Percentiles rank a stretch among this genome's conserved stretches.
These are phyloP conservation scores for Coemansia sp. DNA, from an alignment of 192 early-diverging fungal species.

Conservation along the genomic window DNA sequence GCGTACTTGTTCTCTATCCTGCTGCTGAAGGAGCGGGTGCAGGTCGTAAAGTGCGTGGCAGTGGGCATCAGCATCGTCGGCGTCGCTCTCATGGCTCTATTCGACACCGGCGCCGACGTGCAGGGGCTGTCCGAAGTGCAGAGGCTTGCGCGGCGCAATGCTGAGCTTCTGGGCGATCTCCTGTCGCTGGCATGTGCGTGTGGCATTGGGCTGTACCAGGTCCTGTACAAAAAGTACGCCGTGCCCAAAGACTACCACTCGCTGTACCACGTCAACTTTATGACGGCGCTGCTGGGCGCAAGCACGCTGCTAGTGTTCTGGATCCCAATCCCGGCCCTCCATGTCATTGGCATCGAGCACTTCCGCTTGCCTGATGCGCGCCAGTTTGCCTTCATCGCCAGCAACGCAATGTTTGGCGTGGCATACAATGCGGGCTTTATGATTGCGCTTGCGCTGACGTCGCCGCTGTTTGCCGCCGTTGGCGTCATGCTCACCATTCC, in stretches of 20 bases:
- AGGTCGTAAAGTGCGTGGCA: slow-evolving; percentile 63
- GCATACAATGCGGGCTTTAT: slow-evolving; percentile 80
- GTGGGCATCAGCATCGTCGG: slow-evolving; percentile 71
- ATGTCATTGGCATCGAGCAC: slow-evolving; percentile 63
- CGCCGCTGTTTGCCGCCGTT: slow-evolving; percentile 73
- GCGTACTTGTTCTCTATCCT: slow-evolving; percentile 80
- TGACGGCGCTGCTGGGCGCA: slow-evolving; percentile 74
- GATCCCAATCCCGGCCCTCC: slow-evolving; percentile 75
- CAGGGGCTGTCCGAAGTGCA: not conserved
- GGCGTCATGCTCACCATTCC: slow-evolving; percentile 85
- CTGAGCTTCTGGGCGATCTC: slow-evolving; percentile 60
- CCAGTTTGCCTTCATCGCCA: slow-evolving; percentile 62
- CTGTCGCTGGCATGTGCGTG: slow-evolving; percentile 68
- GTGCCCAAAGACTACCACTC: slow-evolving; percentile 62
- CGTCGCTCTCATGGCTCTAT: slow-evolving; percentile 68
- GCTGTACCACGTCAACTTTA: slow-evolving; percentile 74
- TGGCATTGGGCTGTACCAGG: slow-evolving; percentile 78
- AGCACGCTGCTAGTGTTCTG: slow-evolving; percentile 69
- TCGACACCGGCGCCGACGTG: slow-evolving; percentile 26
- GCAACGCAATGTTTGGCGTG: slow-evolving; percentile 72
- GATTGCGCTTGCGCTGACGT: slow-evolving; percentile 75
- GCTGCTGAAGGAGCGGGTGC: slow-evolving; percentile 69
- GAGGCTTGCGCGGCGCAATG: slow-evolving; percentile 11
- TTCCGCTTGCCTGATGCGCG: slow-evolving; percentile 67
- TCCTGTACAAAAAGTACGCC: slow-evolving; percentile 79